Base-by-base conservation (phyloP, 2,329 filamentous ascomycete genomes). In the Camptophora hylomeconis region DNA sequence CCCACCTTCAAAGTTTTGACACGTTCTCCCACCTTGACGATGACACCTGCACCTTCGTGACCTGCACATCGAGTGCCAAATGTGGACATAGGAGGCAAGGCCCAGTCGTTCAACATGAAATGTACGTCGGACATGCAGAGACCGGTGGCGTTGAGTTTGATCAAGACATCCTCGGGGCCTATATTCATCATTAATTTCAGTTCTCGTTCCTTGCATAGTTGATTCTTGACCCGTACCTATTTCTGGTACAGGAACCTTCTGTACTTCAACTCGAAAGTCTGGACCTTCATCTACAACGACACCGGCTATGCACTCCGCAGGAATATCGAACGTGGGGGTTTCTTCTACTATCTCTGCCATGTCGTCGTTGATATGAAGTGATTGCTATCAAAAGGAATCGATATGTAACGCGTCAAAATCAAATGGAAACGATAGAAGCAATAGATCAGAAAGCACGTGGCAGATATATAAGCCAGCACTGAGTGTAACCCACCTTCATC, bases 91-190 rank as follows among this genome's bases (percentile, higher is more conserved):
- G 51, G 49, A 1, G 60, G 58, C 1, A 57, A 30, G 1, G 55
- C 60, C 50, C 65, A 60, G 42, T 73, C 68, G 31, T 61, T 60
- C 26, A 63, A 37, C 64, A 71, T 69, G 48, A 64, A 64, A 42
- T 73, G 68, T 11, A 74, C 48, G 40, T 74, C 69, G 18, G 58
- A 62, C 35, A 64, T 61, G 51, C 69, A 73, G 26, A 74, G 55
- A 1, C 69, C 69, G 1, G 68, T 74, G 15, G 57, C 58, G 33
- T 72, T 73, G 29, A 74, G 54, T 30, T 60, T 63, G 42, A 74
- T 56, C 7, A 74, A 55, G 13, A 73, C 50, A 34, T 74, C 67
- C 27, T 69, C 56, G 5, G 62, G 61, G 8, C 61, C 63, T 65
- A 34, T 9, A 21, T 24, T n/a, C 16, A 19, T 11, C 9, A 13